Evolutionary conservation across 306 rosid species (phyloP), one percentile per base, ranked within the genome.

Genomic region (Mucuna pruriens): DNA sequence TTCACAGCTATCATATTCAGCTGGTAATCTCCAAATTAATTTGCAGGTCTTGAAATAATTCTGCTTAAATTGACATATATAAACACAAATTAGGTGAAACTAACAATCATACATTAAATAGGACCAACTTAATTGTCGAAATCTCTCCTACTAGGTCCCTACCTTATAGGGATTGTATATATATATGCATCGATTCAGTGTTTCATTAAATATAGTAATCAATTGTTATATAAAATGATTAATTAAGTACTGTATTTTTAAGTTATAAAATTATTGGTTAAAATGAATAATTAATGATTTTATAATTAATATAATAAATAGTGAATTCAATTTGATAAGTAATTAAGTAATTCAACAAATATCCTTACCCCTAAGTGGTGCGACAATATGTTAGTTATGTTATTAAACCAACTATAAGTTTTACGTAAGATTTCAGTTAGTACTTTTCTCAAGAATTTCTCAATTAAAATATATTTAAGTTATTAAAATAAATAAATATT

Each of bases 81-180:
- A 13, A 57, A 57, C 54, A 23, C 13, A 26, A 26, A 60, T 75
- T 42, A 25, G 60, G 58, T 75, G 11, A 51, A 42, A 75, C 71
- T 75, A 42, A 25, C 71, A 4, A 42, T 75, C 71, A 44, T 38
- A 74, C 10, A 74, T 38, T 74, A 74, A 54, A 74, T 36, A 34
- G 8, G 26, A 39, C 44, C 60, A 42, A 10, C 71, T 25, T 60
- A 60, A 39, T 64, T 57, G 38, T 74, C 16, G 13, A 75, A 74
- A 57, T 16, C 29, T 42, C 44, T 75, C 70, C 17, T 23, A 22
- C 13, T 7, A 2, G 22, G 52, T 15, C 51, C 68, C 39, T 39
- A 40, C 58, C 79, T 20, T 16, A 7, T 11, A 3, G 23, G 6
- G 17, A 57, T 57, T 26, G 11, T 29, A 15, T 29, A 61, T 61